Conservation (phyloP, 2,329 filamentous ascomycete species). For the Hirsutella rhossiliensis region DNA sequence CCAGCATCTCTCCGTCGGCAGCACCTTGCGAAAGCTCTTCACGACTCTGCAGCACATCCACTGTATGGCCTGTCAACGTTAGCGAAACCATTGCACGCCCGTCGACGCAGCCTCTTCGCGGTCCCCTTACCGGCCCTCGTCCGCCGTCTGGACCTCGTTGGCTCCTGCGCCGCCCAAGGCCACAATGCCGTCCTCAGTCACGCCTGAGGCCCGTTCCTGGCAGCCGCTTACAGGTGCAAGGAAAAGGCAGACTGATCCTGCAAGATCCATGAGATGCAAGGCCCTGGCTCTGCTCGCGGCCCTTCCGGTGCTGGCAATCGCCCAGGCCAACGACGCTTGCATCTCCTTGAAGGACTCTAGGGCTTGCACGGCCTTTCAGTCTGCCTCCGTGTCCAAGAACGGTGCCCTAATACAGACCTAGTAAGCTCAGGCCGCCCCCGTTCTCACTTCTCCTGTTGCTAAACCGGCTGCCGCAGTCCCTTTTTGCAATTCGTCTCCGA, state of each 20-base stretch:
- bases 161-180: neutral
- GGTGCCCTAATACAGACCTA: constrained; percentile 46
- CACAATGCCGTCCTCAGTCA: neutral
- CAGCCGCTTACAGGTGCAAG: neutral
- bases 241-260: neutral
- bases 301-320: constrained; percentile 18
- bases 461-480: constrained; percentile 41
- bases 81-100: neutral
- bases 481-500: constrained; percentile 78
- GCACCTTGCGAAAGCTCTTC: neutral
- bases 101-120: neutral
- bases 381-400: constrained; percentile 59
- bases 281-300: constrained; percentile 13
- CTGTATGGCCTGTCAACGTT: neutral
- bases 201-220: neutral
- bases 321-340: constrained; percentile 28
- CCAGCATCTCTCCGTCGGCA: constrained; percentile 12
- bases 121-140: neutral
- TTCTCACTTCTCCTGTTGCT: neutral
- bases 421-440: constrained; percentile 31
- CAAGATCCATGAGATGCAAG: neutral
- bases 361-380: constrained; percentile 59
- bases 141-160: neutral
- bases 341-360: constrained; percentile 61
- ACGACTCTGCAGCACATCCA: constrained; percentile 3